Base-by-base conservation (phyloP, 345 rosid species). In the Noccaea bulbosa region DNA sequence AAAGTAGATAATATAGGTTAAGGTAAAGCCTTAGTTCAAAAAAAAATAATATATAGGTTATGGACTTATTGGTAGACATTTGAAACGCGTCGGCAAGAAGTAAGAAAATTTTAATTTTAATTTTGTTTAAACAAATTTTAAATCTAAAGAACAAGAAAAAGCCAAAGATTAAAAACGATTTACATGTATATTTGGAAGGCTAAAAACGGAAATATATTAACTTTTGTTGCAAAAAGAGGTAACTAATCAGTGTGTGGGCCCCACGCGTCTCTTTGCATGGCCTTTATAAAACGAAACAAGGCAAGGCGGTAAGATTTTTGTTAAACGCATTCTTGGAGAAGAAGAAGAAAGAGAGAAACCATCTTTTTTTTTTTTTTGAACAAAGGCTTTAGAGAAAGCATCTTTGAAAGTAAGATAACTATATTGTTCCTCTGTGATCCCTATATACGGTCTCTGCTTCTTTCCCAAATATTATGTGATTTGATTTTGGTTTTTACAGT, bases 401-500 rank as follows among this genome's bases (percentile, higher is more conserved):
- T 11, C 43, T 39, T 33, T 39, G 45, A 16, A 57, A 40, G 62
- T 57, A 57, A 57, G 44, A 35, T 14, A 56, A 11, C 32, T 9
- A 57, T 17, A 27, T 27, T 16, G 30, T 34, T 53, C 10, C 60
- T 54, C 41, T 53, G 33, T 53, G 39, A 37, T 37, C 40, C 40
- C 40, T 56, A 15, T 37, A 6, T 45, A 10, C 3, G 22, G 60
- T 24, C 7, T 16, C 44, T 37, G 32, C 11, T 56, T 57, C 22
- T 35, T 17, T 16, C 5, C 10, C 32, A 38, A 57, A 15, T 57
- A 15, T 59, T 57, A 27, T 57, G 46, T 40, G 64, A 58, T 59
- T 59, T 40, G 8, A 7, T 40, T 59, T 40, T 11, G 2, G 2
- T 17, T 43, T 44, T 8, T 27, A 60, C 17, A 40, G 37, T 27